Percentiles rank a stretch among this genome's conserved stretches.
Conservation (phyloP, 2,329 filamentous ascomycete genomes). For the Diaporthe batatas region DNA sequence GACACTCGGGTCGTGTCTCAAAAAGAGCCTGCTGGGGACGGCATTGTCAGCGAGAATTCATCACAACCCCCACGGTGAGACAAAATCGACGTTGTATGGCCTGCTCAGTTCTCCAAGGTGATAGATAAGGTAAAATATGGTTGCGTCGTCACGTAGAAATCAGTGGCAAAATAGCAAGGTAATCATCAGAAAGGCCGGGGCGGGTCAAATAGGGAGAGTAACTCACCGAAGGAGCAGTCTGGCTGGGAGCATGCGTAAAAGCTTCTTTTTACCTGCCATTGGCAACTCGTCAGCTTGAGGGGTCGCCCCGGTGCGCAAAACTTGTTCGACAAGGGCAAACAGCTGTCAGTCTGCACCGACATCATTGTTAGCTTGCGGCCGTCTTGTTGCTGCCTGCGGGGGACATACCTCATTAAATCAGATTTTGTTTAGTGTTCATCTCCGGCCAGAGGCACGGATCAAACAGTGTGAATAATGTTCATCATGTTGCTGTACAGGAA, state of each 20-base stretch:
- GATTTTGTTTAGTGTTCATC: constrained; percentile 69
- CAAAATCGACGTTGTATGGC: constrained; percentile 45
- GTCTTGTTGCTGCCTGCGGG: not conserved
- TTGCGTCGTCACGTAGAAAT: constrained; percentile 68
- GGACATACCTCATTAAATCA: constrained; percentile 64
- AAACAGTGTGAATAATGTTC: constrained; percentile 74
- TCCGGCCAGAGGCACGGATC: constrained; percentile 61
- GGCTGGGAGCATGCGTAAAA: not conserved
- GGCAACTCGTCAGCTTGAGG: constrained; percentile 32
- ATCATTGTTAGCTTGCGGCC: constrained; percentile 22
- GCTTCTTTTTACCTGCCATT: constrained; percentile 38
- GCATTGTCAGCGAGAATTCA: constrained; percentile 33
- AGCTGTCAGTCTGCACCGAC: constrained; percentile 41
- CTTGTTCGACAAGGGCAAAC: constrained; percentile 34
- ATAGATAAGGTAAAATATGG: constrained; percentile 52
- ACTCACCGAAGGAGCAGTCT: constrained; percentile 29
- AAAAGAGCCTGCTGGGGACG: not conserved
- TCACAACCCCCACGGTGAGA: constrained; percentile 20
- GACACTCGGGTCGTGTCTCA: not conserved
- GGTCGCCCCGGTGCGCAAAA: not conserved
- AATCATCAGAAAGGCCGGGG: constrained; percentile 63
- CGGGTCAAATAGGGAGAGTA: constrained; percentile 18
- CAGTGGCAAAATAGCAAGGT: constrained; percentile 61
- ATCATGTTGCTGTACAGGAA: constrained; percentile 57
- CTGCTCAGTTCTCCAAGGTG: constrained; percentile 75